A percentile compares a stretch with the other conserved stretches of the same genome.
Evolutionary conservation across 2,329 filamentous ascomycete species (phyloP).

Genomic region (Diaporthe ampelina): DNA sequence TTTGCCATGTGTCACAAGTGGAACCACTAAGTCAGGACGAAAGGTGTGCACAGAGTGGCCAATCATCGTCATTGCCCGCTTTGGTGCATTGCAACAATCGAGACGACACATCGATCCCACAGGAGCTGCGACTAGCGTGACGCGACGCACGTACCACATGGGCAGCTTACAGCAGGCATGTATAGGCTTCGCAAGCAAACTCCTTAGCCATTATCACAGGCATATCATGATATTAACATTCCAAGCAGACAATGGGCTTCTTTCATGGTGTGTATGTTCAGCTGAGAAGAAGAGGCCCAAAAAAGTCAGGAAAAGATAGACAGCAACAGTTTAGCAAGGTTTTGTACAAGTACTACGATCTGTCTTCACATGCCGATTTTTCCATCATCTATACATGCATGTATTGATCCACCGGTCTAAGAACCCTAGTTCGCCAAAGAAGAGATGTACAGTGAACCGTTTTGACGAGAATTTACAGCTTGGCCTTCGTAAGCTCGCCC

Average conservation of each 20-base stretch:
- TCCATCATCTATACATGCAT: not conserved
- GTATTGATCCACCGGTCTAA: not conserved
- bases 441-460: not conserved
- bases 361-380: not conserved
- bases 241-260: not conserved
- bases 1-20: not conserved
- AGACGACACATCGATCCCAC: conserved; percentile 1
- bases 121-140: not conserved
- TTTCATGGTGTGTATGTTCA: not conserved
- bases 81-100: conserved; percentile 37
- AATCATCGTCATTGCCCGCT: conserved; percentile 23
- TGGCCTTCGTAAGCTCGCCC: conserved; percentile 55
- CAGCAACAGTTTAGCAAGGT: not conserved
- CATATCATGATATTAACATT: not conserved
- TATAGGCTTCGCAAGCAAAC: not conserved
- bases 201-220: not conserved
- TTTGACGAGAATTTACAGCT: conserved; percentile 54
- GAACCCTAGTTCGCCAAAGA: not conserved
- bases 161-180: not conserved
- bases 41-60: not conserved
- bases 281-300: not conserved
- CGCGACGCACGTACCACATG: not conserved
- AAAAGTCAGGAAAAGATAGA: not conserved
- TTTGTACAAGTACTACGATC: not conserved
- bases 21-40: not conserved